Base-by-base conservation (phyloP, 2,329 filamentous ascomycete genomes). In the Diaporthe destruens region DNA sequence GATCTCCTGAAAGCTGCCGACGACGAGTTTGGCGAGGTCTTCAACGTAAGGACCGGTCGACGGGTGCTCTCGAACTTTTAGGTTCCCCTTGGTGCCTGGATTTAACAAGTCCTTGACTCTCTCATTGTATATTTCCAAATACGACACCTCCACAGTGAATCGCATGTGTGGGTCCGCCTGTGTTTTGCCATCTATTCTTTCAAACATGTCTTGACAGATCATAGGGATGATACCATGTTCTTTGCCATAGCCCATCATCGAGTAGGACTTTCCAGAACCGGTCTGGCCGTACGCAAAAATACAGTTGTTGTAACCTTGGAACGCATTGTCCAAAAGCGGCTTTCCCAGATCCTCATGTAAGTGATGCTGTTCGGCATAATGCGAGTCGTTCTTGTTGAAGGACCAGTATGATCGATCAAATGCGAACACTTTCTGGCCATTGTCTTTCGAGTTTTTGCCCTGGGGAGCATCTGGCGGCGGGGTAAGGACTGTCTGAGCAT, bases 201-300 rank as follows among this genome's bases (percentile, higher is more conserved):
- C 90, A 82, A 99, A 99, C 95, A 99, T 98, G 79, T 98, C 93
- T 85, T 96, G 94, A 82, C 96, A 99, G 84, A 99, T 99, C 79
- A 91, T 93, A 57, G 97, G 96, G 75, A 98, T 98, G 75, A 99
- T 96, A 82, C 96, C 96, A 72, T 95, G 90, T 80, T 99, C 96
- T 79, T 96, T 93, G 69, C 96, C 96, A 84, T 98, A 99, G 63
- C 96, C 96, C 96, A 99, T 99, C 96, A 99, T 99, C 42, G 95
- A 98, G 83, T 99, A 99, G 20, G 95, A 98, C 85, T 99, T 99
- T 83, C 96, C 96, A 0, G 96, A 98, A 77, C 96, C 96, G 2
- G 96, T 99, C 85, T 99, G 96, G 23, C 96, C 96, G 81, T 99
- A 99, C 18, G 96, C 96, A 81, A 99, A 99, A 80, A 99, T 99